These are phyloP conservation scores for Pavlovales sp. DNA, from an alignment of 208 protist genomes.

Conservation along the genomic window DNA sequence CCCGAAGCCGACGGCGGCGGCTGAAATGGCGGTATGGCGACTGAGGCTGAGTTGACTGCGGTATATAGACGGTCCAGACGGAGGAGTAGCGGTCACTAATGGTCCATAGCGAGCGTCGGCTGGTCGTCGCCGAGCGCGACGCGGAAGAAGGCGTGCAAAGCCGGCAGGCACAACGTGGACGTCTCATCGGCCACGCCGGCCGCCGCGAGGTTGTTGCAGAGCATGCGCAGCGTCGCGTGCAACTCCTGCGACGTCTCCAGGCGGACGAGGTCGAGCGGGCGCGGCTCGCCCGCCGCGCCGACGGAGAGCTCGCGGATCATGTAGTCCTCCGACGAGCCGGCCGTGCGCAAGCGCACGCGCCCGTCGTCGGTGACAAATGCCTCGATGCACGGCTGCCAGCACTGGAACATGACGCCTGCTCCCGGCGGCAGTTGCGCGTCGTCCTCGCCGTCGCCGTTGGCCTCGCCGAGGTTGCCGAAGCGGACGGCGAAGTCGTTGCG, in stretches of 20 bases:
- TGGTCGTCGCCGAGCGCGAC: not conserved
- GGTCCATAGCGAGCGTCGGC: no score
- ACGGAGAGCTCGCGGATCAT: not conserved
- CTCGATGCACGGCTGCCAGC: not conserved
- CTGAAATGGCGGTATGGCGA: no score
- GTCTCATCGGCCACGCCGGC: not conserved
- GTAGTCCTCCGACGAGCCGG: not conserved
- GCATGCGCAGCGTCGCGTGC: not conserved
- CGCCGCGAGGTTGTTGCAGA: not conserved
- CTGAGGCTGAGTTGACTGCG: no score
- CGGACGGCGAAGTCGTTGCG: not conserved
- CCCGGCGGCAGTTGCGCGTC: not conserved
- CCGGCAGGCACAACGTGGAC: not conserved
- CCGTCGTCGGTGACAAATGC: not conserved
- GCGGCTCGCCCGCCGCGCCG: no score
- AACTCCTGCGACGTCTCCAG: not conserved
- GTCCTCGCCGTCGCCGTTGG: not conserved
- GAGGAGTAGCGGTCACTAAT: no score
- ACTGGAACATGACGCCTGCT: not conserved
- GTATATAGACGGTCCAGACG: no score
- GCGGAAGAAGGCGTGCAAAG: not conserved
- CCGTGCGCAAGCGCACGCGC: not conserved
- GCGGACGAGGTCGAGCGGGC: not conserved
- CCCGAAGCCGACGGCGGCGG: no score
- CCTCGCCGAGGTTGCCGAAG: not conserved